These are phyloP conservation scores for Calonectria crousiana DNA, from an alignment of 2,329 filamentous ascomycete species.

Conservation along the genomic window DNA sequence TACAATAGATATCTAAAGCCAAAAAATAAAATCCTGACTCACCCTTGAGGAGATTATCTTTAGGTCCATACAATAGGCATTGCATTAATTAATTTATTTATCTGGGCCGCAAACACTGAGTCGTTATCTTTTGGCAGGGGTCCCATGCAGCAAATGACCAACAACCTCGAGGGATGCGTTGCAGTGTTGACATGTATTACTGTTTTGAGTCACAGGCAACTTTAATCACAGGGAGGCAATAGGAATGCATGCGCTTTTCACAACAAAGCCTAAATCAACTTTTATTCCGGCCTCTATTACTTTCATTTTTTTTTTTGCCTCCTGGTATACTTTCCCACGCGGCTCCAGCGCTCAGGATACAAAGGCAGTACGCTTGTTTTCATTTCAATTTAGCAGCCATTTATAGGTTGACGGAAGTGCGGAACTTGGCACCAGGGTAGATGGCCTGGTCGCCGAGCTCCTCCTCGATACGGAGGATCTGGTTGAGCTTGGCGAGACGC, in stretches of 20 bases:
- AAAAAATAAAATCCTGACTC: background rate
- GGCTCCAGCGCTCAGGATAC: slow-evolving; percentile 35
- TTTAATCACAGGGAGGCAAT: background rate
- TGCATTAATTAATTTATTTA: background rate
- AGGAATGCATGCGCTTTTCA: background rate
- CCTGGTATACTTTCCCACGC: slow-evolving; percentile 41
- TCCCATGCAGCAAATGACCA: background rate
- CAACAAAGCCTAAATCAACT: slow-evolving; percentile 38
- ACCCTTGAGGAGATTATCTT: background rate
- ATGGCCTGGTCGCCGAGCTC: slow-evolving; percentile 93
- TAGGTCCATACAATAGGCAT: background rate
- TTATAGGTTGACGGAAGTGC: slow-evolving; percentile 90
- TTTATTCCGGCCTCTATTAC: slow-evolving; percentile 44
- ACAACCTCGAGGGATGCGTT: background rate
- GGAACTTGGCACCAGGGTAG: slow-evolving; percentile 94
- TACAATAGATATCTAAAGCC: background rate
- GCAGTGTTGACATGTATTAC: background rate
- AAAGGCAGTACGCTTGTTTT: slow-evolving; percentile 36
- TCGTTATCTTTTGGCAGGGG: background rate
- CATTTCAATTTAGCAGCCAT: slow-evolving; percentile 35
- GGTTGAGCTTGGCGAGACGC: slow-evolving; percentile 99
- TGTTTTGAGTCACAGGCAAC: background rate
- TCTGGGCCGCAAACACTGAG: background rate
- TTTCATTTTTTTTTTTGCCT: slow-evolving; percentile 40
- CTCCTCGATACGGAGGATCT: slow-evolving; percentile 99